A percentile compares a stretch with the other conserved stretches of the same genome.
Evolutionary conservation across 2,329 filamentous ascomycete genomes (phyloP).

Genomic region (Shiraia bambusicola): DNA sequence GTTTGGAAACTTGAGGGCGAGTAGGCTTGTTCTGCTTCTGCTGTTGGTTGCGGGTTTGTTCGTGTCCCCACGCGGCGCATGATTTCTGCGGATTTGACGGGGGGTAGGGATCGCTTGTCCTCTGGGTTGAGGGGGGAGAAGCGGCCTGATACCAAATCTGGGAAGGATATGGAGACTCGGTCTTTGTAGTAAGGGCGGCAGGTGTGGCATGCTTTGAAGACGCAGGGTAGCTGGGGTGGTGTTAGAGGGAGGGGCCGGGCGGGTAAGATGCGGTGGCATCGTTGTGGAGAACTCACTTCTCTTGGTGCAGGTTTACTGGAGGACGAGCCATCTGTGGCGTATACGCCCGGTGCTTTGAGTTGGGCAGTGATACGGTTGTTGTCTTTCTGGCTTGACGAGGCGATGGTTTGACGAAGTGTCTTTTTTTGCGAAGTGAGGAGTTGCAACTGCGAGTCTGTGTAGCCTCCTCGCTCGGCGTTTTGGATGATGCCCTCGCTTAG

Average conservation of each 20-base stretch:
- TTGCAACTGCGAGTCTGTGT: conserved; percentile 35
- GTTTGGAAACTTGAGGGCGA: conserved; percentile 10
- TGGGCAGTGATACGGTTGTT: conserved; percentile 19
- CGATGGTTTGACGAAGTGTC: conserved; percentile 31
- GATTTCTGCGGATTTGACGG: conserved; percentile 38
- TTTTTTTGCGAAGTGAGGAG: conserved; percentile 36
- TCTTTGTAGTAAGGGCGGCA: conserved; percentile 55
- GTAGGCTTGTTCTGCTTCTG: no score
- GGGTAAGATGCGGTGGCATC: neutral
- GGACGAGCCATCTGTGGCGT: conserved; percentile 24
- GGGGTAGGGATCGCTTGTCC: conserved; percentile 38
- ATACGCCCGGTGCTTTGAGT: no score
- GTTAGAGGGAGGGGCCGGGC: conserved; percentile 5
- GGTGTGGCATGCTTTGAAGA: conserved; percentile 51
- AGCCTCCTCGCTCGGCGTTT: conserved; percentile 36
- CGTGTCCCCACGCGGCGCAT: conserved; percentile 31
- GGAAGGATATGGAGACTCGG: conserved; percentile 49
- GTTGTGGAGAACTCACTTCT: conserved; percentile 11
- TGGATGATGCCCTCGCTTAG: conserved; percentile 39
- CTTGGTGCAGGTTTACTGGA: conserved; percentile 15
- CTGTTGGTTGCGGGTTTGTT: conserved; percentile 14
- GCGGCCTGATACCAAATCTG: conserved; percentile 45
- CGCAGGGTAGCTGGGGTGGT: conserved; percentile 35
- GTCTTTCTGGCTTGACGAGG: no score
- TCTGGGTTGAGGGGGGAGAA: conserved; percentile 37